Conservation (phyloP, 192 early-diverging fungal species). For the Podila epicladia region DNA sequence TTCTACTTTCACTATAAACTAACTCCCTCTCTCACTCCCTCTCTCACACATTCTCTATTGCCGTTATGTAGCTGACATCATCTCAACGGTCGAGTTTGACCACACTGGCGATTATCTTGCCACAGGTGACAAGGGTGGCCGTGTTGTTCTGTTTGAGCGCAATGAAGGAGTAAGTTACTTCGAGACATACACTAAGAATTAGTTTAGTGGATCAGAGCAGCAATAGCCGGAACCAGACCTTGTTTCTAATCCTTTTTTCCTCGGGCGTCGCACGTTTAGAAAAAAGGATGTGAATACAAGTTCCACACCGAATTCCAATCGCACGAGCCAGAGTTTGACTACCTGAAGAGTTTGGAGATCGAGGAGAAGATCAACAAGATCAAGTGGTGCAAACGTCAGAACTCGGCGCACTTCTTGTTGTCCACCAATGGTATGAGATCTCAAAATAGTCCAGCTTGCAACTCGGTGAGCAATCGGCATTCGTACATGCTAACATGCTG, state of each 20-base stretch:
- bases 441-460: background rate
- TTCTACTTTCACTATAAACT: too few relatives aligned
- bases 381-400: constrained; percentile 97
- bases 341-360: constrained; percentile 98
- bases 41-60: background rate
- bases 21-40: background rate
- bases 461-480: background rate
- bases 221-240: background rate
- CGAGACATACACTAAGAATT: background rate
- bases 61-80: constrained; percentile 87
- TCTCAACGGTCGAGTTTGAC: constrained; percentile 98
- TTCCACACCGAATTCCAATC: constrained; percentile 99
- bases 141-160: constrained; percentile 97
- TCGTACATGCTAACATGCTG: too few relatives aligned
- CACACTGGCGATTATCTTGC: constrained; percentile 96
- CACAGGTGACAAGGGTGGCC: constrained; percentile 97
- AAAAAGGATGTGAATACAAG: constrained; percentile 99
- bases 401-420: constrained; percentile 95
- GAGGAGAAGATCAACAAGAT: constrained; percentile 99
- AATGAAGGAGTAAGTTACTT: constrained; percentile 88
- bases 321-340: constrained; percentile 99
- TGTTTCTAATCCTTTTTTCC: background rate
- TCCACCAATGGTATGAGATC: constrained; percentile 87
- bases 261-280: constrained; percentile 62
- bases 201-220: background rate